Conservation (phyloP, 768 basidiomycete genomes). For the Suillus tomentosus region DNA sequence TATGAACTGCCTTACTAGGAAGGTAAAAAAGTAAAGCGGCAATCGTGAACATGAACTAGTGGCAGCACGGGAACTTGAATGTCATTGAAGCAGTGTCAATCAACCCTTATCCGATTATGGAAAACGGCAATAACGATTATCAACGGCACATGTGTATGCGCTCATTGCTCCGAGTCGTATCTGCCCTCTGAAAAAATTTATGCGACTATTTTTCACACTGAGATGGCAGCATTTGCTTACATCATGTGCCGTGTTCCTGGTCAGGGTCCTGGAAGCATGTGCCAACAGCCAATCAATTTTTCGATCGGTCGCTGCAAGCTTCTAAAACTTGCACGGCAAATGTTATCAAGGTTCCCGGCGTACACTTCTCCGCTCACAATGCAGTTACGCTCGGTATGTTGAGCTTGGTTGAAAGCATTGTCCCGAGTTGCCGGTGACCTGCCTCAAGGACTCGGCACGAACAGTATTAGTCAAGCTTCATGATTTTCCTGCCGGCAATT, state of each 20-base stretch:
- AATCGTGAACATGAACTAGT: neutral
- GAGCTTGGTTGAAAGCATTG: neutral
- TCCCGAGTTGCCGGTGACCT: conserved; percentile 3
- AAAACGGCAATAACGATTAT: neutral
- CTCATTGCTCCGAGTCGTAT: neutral
- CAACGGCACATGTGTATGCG: neutral
- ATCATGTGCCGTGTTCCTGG: neutral
- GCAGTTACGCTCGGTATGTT: neutral
- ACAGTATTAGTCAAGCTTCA: conserved; percentile 2
- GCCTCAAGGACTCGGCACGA: conserved; percentile 5
- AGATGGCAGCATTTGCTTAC: conserved; percentile 3
- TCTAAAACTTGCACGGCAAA: neutral
- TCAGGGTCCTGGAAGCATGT: conserved; percentile 4
- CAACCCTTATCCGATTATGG: neutral
- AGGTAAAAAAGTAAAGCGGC: conserved; percentile 24
- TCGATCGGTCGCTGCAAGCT: neutral
- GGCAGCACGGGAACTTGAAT: neutral
- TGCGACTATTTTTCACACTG: neutral
- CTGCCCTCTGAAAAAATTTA: neutral
- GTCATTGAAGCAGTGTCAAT: neutral
- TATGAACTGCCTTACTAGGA: conserved; percentile 14
- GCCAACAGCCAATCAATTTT: neutral
- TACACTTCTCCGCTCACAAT: neutral
- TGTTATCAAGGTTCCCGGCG: neutral
- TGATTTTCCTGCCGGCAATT: conserved; percentile 7